Base-by-base conservation (phyloP, 2,329 filamentous ascomycete species). In the Hirsutella thompsonii region DNA sequence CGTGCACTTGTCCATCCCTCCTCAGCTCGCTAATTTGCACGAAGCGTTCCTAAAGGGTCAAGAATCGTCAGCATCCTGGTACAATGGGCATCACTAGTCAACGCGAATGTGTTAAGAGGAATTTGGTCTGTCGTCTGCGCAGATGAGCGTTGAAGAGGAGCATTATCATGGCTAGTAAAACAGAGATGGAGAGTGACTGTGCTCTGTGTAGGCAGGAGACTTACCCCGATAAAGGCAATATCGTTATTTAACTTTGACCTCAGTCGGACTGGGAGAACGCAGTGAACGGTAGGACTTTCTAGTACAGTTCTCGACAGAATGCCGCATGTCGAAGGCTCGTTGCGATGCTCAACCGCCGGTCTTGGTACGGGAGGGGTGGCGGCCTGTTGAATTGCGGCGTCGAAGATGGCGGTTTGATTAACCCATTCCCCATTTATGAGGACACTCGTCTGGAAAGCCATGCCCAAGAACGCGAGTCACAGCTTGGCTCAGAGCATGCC, bases 141-240 rank as follows among this genome's bases (percentile, higher is more conserved):
- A n/a, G n/a, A n/a, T n/a, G n/a, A n/a, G 19, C n/a, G 18, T 8
- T 13, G 37, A 38, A 18, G 2, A 11, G 11, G 16, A 20, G 9
- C 6, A 36, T 8, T 8, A n/a, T 18, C 32, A 18, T 34, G 32
- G 13, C 9, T 18, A 16, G 32, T 18, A n/a, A n/a, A n/a, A n/a
- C n/a, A n/a, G n/a, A n/a, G n/a, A n/a, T n/a, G n/a, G n/a, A n/a
- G n/a, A n/a, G n/a, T n/a, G n/a, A n/a, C n/a, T n/a, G n/a, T n/a
- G n/a, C n/a, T n/a, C n/a, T n/a, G n/a, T n/a, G n/a, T n/a, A n/a
- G n/a, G 34, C 9, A 18, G 34, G 16, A 3, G 5, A 70, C 77
- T 62, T 68, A 83, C 79, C 41, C 88, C 85, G 43, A 98, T 72
- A 51, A 94, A 87, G 30, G 89, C 81, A 47, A 95, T 76, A 63